Evolutionary conservation across 805 yeast species (phyloP).

Genomic region (Yamadazyma nakazawae): DNA sequence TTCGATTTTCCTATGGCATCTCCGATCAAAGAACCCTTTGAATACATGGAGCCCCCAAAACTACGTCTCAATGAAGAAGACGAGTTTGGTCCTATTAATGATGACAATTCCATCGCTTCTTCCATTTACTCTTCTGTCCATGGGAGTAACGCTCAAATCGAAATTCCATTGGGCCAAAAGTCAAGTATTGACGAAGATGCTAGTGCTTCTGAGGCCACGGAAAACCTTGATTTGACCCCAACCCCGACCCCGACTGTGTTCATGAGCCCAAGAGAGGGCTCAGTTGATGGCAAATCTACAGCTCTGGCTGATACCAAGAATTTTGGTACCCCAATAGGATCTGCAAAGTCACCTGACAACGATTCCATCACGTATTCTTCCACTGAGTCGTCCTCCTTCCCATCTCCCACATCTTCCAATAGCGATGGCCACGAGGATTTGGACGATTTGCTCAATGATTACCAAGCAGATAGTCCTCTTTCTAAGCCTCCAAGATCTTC

Average conservation of each 20-base stretch:
- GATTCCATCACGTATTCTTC: slow-evolving; percentile 5
- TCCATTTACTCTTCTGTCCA: slow-evolving; percentile 5
- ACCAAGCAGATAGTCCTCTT: slow-evolving; percentile 13
- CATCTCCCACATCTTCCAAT: slow-evolving; percentile 7
- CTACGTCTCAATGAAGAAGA: neutral
- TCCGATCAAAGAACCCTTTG: neutral
- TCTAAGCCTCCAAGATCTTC: slow-evolving; percentile 6
- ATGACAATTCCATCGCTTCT: neutral
- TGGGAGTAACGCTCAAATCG: neutral
- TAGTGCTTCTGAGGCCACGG: neutral
- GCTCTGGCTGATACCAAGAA: neutral
- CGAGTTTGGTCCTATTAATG: neutral
- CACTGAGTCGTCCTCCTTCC: slow-evolving; percentile 7
- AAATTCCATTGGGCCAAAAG: neutral
- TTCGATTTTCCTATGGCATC: slow-evolving; percentile 1
- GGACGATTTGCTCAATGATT: slow-evolving; percentile 15
- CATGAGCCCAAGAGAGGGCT: neutral
- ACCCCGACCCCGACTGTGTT: slow-evolving; percentile 1
- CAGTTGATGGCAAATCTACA: neutral
- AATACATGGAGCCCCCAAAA: neutral
- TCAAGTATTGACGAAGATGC: slow-evolving; percentile 1
- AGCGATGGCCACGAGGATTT: slow-evolving; percentile 7
- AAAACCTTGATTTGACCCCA: slow-evolving; percentile 4
- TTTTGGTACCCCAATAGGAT: neutral
- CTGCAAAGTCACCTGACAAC: slow-evolving; percentile 1